These are phyloP conservation scores for Gliomastix tumulicola DNA, from an alignment of 2,329 filamentous ascomycete genomes.

Conservation along the genomic window DNA sequence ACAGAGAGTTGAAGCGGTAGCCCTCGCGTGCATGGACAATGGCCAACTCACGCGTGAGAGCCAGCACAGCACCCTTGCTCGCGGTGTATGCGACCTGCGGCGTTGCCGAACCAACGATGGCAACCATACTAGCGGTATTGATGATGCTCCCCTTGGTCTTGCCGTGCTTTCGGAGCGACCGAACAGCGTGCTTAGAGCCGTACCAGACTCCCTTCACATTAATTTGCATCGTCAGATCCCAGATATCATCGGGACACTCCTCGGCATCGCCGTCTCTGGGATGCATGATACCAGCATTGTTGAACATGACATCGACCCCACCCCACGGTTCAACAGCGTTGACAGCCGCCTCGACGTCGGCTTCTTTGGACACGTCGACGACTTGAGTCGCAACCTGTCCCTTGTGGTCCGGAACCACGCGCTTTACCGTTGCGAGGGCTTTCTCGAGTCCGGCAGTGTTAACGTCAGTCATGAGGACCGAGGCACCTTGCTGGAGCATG, in stretches of 20 bases:
- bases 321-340: conserved; percentile 61
- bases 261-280: conserved; percentile 56
- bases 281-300: conserved; percentile 78
- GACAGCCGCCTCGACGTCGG: conserved; percentile 54
- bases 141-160: conserved; percentile 65
- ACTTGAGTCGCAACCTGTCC: conserved; percentile 41
- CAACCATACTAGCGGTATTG: conserved; percentile 68
- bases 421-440: conserved; percentile 51
- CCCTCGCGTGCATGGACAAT: conserved; percentile 65
- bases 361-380: conserved; percentile 65
- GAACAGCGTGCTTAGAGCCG: conserved; percentile 65
- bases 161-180: conserved; percentile 58
- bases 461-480: conserved; percentile 65
- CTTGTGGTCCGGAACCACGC: conserved; percentile 40
- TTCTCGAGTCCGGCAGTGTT: conserved; percentile 57
- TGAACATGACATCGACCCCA: conserved; percentile 69
- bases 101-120: conserved; percentile 64
- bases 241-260: conserved; percentile 65
- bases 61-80: conserved; percentile 68
- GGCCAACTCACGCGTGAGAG: conserved; percentile 66
- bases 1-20: conserved; percentile 68
- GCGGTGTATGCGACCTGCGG: conserved; percentile 71
- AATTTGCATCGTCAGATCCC: conserved; percentile 69
- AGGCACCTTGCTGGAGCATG: conserved; percentile 64
- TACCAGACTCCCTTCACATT: conserved; percentile 79